Percentiles rank a stretch among this genome's conserved stretches.
Conservation (phyloP, 306 rosid species). For the Abrus pulchellus region DNA sequence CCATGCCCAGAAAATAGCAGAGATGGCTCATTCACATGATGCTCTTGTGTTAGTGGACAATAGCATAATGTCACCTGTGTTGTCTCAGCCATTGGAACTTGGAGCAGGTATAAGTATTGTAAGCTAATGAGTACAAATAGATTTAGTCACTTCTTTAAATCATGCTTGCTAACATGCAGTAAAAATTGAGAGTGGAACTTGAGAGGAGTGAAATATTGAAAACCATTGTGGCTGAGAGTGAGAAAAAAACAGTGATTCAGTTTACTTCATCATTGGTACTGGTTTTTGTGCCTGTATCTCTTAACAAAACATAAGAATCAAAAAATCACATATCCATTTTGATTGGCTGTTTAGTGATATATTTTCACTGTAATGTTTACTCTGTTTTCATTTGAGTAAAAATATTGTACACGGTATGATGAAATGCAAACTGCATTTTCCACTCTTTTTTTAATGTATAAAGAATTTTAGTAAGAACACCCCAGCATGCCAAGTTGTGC, state of each 20-base stretch:
- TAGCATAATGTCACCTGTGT: conserved; percentile 94
- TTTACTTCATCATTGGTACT: neutral
- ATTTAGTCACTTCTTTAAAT: neutral
- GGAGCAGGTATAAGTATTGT: conserved; percentile 84
- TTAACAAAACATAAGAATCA: neutral
- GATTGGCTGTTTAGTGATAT: conserved; percentile 1
- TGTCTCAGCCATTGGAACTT: conserved; percentile 85
- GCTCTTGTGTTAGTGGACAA: conserved; percentile 91
- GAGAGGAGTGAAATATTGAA: conserved; percentile 8
- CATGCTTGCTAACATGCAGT: conserved; percentile 30
- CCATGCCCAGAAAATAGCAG: conserved; percentile 78
- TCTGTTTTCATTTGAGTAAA: conserved; percentile 27
- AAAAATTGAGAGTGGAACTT: conserved; percentile 19
- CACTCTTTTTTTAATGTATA: conserved; percentile 21
- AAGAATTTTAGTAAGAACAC: neutral
- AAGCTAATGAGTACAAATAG: conserved; percentile 21
- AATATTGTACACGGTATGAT: conserved; percentile 25
- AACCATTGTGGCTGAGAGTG: conserved; percentile 3
- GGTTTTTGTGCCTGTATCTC: neutral
- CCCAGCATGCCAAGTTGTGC: neutral
- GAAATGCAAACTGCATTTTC: conserved; percentile 26
- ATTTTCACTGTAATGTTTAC: conserved; percentile 1
- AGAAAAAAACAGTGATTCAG: neutral
- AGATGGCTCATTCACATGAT: conserved; percentile 79
- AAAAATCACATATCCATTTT: neutral